A percentile compares a stretch with the other conserved stretches of the same genome.
These are phyloP conservation scores for Globisporangium nunn DNA, from an alignment of 352 stramenopile genomes.

Conservation along the genomic window DNA sequence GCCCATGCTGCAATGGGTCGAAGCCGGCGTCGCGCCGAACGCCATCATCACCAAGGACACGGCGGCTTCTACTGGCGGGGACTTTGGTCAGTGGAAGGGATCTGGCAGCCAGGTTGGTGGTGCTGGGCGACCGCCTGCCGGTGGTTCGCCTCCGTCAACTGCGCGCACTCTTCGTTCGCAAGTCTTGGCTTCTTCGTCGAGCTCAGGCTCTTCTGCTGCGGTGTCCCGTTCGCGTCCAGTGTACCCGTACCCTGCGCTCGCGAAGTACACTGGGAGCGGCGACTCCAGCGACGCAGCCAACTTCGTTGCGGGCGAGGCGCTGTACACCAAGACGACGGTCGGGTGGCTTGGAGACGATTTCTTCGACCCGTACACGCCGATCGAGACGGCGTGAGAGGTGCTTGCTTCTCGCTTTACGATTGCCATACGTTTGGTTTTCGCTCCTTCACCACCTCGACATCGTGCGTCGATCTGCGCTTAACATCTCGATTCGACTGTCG, in stretches of 20 bases:
- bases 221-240: constrained; percentile 11
- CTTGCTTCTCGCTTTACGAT: neutral
- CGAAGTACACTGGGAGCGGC: constrained; percentile 9
- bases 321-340: constrained; percentile 5
- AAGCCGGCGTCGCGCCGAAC: constrained; percentile 20
- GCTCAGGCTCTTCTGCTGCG: neutral
- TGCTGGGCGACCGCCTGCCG: too few species aligned
- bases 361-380: neutral
- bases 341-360: constrained; percentile 13
- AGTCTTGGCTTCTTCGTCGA: neutral
- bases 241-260: constrained; percentile 6
- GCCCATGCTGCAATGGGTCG: constrained; percentile 38
- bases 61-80: neutral
- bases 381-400: neutral
- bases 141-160: neutral
- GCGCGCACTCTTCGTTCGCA: constrained; percentile 1
- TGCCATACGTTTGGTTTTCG: too few species aligned
- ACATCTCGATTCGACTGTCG: too few species aligned
- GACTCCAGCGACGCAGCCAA: constrained; percentile 12
- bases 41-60: constrained; percentile 18
- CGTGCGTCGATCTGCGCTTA: too few species aligned
- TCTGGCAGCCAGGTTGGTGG: neutral
- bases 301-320: constrained; percentile 5
- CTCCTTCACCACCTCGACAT: too few species aligned
- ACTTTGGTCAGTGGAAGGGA: constrained; percentile 7